Evolutionary conservation across 345 rosid species (phyloP).

Genomic region (Corchorus olitorius): DNA sequence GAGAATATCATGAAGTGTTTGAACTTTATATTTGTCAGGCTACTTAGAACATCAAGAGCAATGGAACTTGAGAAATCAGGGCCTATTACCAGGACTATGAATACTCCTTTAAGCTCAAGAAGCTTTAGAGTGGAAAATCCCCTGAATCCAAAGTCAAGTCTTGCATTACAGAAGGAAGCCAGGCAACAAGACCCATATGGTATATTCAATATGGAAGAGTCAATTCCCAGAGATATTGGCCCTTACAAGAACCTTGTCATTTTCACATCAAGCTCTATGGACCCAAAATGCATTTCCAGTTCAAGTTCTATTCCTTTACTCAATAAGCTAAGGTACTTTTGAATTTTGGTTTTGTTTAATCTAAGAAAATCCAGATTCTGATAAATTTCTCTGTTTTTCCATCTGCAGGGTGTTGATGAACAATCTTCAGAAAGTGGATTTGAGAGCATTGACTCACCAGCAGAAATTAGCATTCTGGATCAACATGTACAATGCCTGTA

Average conservation of each 20-base stretch:
- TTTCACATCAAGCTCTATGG: constrained; percentile 74
- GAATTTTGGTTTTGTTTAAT: neutral
- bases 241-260: constrained; percentile 89
- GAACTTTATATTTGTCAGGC: constrained; percentile 71
- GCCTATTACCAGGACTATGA: constrained; percentile 59
- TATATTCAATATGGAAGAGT: constrained; percentile 68
- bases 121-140: constrained; percentile 68
- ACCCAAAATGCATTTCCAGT: constrained; percentile 81
- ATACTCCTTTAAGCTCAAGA: constrained; percentile 58
- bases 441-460: constrained; percentile 57
- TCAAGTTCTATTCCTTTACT: constrained; percentile 75
- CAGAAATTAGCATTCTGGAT: constrained; percentile 98
- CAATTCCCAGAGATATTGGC: constrained; percentile 86
- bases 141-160: constrained; percentile 53
- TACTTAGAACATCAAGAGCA: constrained; percentile 82
- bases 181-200: constrained; percentile 93
- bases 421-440: constrained; percentile 72
- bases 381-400: neutral
- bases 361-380: neutral
- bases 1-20: constrained; percentile 86
- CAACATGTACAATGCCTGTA: constrained; percentile 97
- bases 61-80: constrained; percentile 79
- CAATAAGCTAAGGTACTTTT: constrained; percentile 65
- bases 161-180: constrained; percentile 50
- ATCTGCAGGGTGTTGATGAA: constrained; percentile 68